Conservation (phyloP, 148 eudicot genomes). For the Silene uniflora region DNA sequence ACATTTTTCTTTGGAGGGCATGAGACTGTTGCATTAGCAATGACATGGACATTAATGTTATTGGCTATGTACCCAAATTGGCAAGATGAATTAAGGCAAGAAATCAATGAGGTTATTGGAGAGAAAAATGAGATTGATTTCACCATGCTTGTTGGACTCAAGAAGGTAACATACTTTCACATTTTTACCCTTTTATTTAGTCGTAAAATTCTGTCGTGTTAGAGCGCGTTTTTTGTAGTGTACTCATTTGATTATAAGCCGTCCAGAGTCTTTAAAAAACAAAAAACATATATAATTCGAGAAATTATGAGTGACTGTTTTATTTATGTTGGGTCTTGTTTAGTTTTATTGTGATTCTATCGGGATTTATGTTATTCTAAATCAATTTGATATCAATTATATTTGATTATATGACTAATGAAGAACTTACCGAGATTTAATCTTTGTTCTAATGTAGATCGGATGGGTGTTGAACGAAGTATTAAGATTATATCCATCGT, state of each 20-base stretch:
- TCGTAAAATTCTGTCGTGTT: too few relatives aligned
- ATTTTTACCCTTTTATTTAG: too few relatives aligned
- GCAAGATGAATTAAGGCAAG: conserved; percentile 72
- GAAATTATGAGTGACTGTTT: too few relatives aligned
- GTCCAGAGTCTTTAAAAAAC: too few relatives aligned
- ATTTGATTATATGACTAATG: too few relatives aligned
- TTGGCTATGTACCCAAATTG: conserved; percentile 64
- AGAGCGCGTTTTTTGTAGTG: too few relatives aligned
- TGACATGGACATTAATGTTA: conserved; percentile 75
- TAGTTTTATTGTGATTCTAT: too few relatives aligned
- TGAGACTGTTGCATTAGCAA: conserved; percentile 74
- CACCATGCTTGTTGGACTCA: conserved; percentile 60
- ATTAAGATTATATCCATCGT: conserved; percentile 61
- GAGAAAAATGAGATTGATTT: conserved; percentile 52
- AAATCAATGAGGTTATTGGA: conserved; percentile 64
- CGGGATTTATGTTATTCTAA: too few relatives aligned
- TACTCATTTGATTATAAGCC: too few relatives aligned
- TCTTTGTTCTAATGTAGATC: conserved; percentile 44
- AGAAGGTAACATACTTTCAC: conserved; percentile 46
- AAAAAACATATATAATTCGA: too few relatives aligned
- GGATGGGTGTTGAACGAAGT: conserved; percentile 95
- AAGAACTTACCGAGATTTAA: not conserved
- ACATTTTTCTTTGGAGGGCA: conserved; percentile 89
- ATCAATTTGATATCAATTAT: too few relatives aligned
- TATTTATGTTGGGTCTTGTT: too few relatives aligned